Base-by-base conservation (phyloP, 352 stramenopile species). In the Phytophthora colocasiae region DNA sequence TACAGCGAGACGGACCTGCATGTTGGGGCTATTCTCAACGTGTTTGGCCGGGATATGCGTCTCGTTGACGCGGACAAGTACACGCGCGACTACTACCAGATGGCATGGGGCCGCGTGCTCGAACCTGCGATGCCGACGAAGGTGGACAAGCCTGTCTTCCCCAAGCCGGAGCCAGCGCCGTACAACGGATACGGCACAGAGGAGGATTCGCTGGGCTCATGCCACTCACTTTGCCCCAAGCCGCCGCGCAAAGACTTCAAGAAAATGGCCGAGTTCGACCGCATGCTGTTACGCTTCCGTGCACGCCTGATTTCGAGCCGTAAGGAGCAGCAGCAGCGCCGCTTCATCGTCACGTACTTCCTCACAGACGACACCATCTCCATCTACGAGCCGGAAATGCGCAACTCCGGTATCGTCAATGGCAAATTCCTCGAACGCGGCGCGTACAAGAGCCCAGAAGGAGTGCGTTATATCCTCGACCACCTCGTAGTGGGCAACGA, bases 381-480 rank as follows among this genome's bases (percentile, higher is more conserved):
- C 19, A 90, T 96, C 67, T 93, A 92, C 53, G 89, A 96, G 58
- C 84, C 82, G 1, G 81, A 92, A 56, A 56, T 81, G 53, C 83
- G 81, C 65, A 96, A 95, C 71, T 91, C 83, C 31, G 88, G 88
- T 39, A 73, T 93, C 47, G 75, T 91, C n/a, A 86, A 85, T 43
- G 87, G 85, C 67, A 93, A 94, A 53, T 96, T 95, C 68, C 82
- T 96, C 34, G 88, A 96, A 56, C 84, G 88, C 15, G 83, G 87
- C 3, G 58, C 63, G 2, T 92, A 93, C 73, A 93, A 93, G 59
- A 78, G 63, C 26, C 71, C 72, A 8, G 71, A 89, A 43, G 86
- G 86, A 26, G 62, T 75, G 48, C 72, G 76, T 27, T 93, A 90
- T 61, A 53, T 68, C 19, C 74, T 93, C 44, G 67, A 76, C 22